A percentile compares a stretch with the other conserved stretches of the same genome.
Conservation (phyloP, 768 basidiomycete genomes). For the Boletus barrowsii region DNA sequence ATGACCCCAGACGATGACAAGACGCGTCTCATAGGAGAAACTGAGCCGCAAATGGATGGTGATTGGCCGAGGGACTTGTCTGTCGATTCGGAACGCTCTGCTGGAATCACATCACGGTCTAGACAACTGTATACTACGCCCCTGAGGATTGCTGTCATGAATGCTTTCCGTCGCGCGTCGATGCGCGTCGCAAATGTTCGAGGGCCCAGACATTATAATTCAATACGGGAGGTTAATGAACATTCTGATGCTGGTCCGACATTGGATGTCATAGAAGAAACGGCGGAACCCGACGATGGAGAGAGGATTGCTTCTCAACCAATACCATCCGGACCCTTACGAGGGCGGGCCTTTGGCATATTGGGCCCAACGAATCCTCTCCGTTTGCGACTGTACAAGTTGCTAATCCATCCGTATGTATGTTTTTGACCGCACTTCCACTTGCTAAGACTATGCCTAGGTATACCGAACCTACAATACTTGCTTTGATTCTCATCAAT, state of each 20-base stretch:
- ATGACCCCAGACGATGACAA: slow-evolving; percentile 57
- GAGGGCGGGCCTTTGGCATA: slow-evolving; percentile 76
- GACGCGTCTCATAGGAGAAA: slow-evolving; percentile 52
- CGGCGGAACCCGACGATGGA: slow-evolving; percentile 28
- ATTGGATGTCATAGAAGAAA: slow-evolving; percentile 38
- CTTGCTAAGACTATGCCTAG: slow-evolving; percentile 35
- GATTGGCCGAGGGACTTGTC: slow-evolving; percentile 24
- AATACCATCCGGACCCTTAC: slow-evolving; percentile 48
- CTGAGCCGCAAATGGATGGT: slow-evolving; percentile 30
- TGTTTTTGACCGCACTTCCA: not conserved
- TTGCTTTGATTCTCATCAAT: slow-evolving; percentile 80
- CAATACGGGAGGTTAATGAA: slow-evolving; percentile 49
- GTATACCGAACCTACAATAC: slow-evolving; percentile 83
- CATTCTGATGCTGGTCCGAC: slow-evolving; percentile 25
- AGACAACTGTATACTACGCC: slow-evolving; percentile 48
- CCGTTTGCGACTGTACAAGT: slow-evolving; percentile 60
- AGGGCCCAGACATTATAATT: slow-evolving; percentile 55
- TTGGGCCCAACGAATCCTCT: slow-evolving; percentile 68
- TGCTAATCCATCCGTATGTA: slow-evolving; percentile 71
- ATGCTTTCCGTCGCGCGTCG: slow-evolving; percentile 61
- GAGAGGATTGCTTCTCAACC: slow-evolving; percentile 38
- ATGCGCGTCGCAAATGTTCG: slow-evolving; percentile 81
- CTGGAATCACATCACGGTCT: slow-evolving; percentile 37
- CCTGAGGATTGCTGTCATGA: slow-evolving; percentile 56
- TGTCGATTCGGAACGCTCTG: slow-evolving; percentile 49